Base-by-base conservation (phyloP, 345 rosid species). In the Arabidopsis suecica region DNA sequence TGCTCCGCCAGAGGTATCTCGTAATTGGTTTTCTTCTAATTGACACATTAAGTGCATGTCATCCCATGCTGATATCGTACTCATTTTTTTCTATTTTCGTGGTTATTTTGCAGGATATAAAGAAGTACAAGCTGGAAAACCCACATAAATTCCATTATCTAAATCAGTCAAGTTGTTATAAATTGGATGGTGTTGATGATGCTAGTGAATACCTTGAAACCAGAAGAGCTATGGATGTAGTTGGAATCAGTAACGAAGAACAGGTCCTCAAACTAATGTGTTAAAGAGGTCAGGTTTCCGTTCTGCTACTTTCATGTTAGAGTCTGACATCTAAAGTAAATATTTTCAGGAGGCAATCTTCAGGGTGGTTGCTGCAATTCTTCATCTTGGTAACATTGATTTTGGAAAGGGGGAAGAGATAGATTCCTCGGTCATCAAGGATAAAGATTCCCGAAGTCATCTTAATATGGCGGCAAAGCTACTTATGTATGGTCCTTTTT, bases 211-310 rank as follows among this genome's bases (percentile, higher is more conserved):
- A 92, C 81, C 91, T 90, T 42, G 93, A 89, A 57, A 92, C 89
- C 37, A 86, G 96, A 82, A 86, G 92, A 83, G 94, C 97, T 51
- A 92, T 92, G 97, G 93, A 92, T 79, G 79, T 90, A 60, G 97
- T 92, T 81, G 97, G 97, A 80, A 88, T 90, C 78, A 82, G 64
- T 69, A 75, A 63, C 50, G 75, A 62, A 20, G 79, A 79, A 57
- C 79, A 79, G 82, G 82, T 79, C 36, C 54, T 57, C 33, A 49
- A 18, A 56, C 28, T 69, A 3, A 47, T 40, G 12, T 57, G 53
- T 74, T 68, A 14, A 58, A 48, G 36, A 59, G 33, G n/a, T 49
- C 42, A 54, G 37, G 7, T 14, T 62, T 63, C 40, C 44, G 18
- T 25, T 57, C 2, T 18, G 25, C 25, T 63, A 68, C 28, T 73